Base-by-base conservation (phyloP, 2,329 filamentous ascomycete genomes). In the Beauveria medogensis region DNA sequence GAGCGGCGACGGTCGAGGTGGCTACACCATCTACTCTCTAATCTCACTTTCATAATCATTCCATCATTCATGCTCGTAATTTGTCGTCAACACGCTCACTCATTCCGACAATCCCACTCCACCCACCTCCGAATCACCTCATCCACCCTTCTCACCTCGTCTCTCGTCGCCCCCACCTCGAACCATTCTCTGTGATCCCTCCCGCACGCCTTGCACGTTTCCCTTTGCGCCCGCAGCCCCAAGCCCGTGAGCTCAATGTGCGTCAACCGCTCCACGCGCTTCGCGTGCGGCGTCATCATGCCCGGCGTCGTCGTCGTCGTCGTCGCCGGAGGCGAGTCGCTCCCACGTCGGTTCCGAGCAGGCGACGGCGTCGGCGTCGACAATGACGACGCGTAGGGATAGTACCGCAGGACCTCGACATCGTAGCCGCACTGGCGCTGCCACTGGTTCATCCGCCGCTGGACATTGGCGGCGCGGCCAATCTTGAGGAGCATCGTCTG, bases 101-200 rank as follows among this genome's bases (percentile, higher is more conserved):
- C 58, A 16, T 54, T 44, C 26, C 50, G 26, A 9, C 46, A 50
- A 59, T 88, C 90, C 91, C 92, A 97, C 12, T 83, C 83, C 9
- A 92, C 86, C 94, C 94, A 99, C 65, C 91, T 77, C 69, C 87
- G 84, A 46, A 96, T 86, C 62, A 92, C 84, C 65, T 89, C 79
- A 64, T 84, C 77, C 77, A 84, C 78, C 76, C 82, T 80, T 63
- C 80, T 83, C 3, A 97, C 80, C 0, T 87, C 90, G 30, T 87
- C 81, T 65, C 86, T 82, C 24, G 79, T 87, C 0, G 90, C 90
- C 64, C 90, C 85, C 1, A 97, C 86, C 75, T 95, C 90, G 71
- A 99, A 99, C 93, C 93, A 99, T 76, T 99, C 94, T 57, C 88
- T 80, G 73, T 99, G 94, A 67, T 91, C 87, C 69, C 86, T 87